These are phyloP conservation scores for Pilobolus umbonatus DNA, from an alignment of 192 early-diverging fungal genomes.

Conservation along the genomic window DNA sequence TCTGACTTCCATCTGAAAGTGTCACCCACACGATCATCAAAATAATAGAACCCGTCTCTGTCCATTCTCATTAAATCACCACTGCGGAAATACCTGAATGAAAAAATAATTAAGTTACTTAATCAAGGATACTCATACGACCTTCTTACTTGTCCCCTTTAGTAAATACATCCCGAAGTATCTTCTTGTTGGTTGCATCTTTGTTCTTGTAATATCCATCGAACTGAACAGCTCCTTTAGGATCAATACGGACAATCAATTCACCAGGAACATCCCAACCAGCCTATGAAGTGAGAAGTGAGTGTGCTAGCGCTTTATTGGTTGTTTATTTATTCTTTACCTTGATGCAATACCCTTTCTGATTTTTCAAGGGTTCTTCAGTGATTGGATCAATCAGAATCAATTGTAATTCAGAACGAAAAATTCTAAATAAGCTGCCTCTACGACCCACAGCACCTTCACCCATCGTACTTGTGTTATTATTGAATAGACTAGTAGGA, in stretches of 20 bases:
- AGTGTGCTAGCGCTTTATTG: no score
- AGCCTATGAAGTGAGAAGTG: slow-evolving; percentile 1
- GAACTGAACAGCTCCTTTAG: slow-evolving; percentile 31
- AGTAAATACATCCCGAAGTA: slow-evolving; percentile 46
- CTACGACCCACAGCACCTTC: slow-evolving; percentile 60
- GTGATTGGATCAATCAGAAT: slow-evolving; percentile 54
- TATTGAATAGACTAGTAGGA: slow-evolving; percentile 40
- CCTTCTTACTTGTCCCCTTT: slow-evolving; percentile 52
- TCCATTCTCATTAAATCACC: slow-evolving; percentile 56
- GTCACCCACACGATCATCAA: slow-evolving; percentile 67
- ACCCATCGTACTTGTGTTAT: slow-evolving; percentile 41
- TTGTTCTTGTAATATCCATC: slow-evolving; percentile 49
- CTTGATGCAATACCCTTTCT: slow-evolving; percentile 48
- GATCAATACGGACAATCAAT: slow-evolving; percentile 41
- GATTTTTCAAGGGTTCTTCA: slow-evolving; percentile 47
- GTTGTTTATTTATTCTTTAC: slow-evolving; percentile 13
- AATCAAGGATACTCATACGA: neutral
- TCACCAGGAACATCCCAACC: slow-evolving; percentile 55
- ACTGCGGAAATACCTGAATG: slow-evolving; percentile 39
- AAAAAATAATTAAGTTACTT: neutral
- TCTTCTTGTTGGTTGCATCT: slow-evolving; percentile 44
- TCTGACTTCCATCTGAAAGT: slow-evolving; percentile 71
- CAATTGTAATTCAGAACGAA: slow-evolving; percentile 39
- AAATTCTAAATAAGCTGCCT: slow-evolving; percentile 33
- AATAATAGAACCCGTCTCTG: slow-evolving; percentile 52